Conservation (phyloP, 345 rosid species). For the Erucastrum elatum region DNA sequence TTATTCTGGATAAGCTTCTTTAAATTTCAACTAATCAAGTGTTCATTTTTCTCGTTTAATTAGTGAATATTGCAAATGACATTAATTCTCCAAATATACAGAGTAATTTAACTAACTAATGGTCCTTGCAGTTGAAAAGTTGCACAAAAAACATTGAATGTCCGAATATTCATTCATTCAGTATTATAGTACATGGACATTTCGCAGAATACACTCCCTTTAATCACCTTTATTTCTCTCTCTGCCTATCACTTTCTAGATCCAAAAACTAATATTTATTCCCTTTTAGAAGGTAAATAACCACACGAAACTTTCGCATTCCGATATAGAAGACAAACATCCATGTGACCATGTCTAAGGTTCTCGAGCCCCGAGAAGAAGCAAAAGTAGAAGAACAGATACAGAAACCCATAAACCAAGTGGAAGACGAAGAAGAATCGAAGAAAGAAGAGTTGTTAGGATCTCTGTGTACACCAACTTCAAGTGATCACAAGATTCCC, state of each 20-base stretch:
- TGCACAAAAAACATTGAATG: not conserved
- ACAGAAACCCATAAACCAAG: conserved; percentile 14
- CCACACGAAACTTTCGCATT: conserved; percentile 31
- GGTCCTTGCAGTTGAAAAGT: not conserved
- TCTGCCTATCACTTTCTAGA: conserved; percentile 24
- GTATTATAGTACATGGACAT: conserved; percentile 24
- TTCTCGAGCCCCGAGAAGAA: conserved; percentile 34
- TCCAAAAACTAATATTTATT: conserved; percentile 24
- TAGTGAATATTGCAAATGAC: not conserved
- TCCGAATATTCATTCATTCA: conserved; percentile 26
- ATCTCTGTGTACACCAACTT: conserved; percentile 36
- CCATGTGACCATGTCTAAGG: conserved; percentile 43
- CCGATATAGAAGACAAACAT: conserved; percentile 24
- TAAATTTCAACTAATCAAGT: not conserved
- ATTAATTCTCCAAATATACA: not conserved
- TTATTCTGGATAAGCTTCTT: not conserved
- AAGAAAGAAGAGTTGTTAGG: conserved; percentile 30
- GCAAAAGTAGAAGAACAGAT: conserved; percentile 19
- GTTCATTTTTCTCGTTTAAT: not conserved
- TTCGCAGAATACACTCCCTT: conserved; percentile 21
- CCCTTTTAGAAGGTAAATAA: conserved; percentile 27
- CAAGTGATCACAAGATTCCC: conserved; percentile 41
- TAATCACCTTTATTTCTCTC: not conserved
- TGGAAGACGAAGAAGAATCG: conserved; percentile 10
- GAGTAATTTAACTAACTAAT: not conserved